phyloP scores from a whole-genome alignment of 129 eudicot species.

The Artemisia argyi region DNA sequence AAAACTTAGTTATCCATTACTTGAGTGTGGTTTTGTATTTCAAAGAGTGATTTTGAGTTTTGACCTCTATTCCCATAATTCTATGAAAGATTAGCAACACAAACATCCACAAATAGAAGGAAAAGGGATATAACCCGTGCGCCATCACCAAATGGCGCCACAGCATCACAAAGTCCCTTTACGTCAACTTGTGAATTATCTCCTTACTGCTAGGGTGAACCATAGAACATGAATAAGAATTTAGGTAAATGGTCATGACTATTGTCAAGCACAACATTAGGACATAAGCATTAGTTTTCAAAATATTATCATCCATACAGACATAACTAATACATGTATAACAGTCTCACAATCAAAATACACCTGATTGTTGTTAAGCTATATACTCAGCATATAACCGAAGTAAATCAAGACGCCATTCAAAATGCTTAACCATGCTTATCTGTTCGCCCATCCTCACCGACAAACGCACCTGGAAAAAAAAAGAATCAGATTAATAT shows the following conservation, averaged over 20 bases:
- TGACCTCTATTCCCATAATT: too few species aligned
- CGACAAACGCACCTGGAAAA: conserved; percentile 28
- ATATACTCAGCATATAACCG: conserved; percentile 36
- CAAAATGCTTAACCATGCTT: conserved; percentile 3
- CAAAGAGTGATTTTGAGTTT: too few species aligned
- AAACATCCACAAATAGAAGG: too few species aligned
- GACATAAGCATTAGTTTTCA: conserved; percentile 9
- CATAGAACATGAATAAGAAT: not conserved
- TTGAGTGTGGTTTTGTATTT: too few species aligned
- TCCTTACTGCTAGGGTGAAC: not conserved
- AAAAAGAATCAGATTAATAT: conserved; percentile 5
- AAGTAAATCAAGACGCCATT: conserved; percentile 22
- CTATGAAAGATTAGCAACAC: too few species aligned
- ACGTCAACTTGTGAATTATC: not conserved
- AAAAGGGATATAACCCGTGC: not conserved
- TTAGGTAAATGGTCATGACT: conserved; percentile 12
- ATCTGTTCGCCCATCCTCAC: conserved; percentile 17
- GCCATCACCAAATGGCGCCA: too few species aligned
- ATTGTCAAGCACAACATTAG: not conserved
- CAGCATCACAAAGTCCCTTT: not conserved
- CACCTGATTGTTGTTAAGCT: conserved; percentile 30
- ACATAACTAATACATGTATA: conserved; percentile 24
- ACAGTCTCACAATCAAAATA: conserved; percentile 32
- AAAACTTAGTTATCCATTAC: too few species aligned
- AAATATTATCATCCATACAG: conserved; percentile 23